Conservation (phyloP, 163 green algal genomes). For the Scenedesmus sp. region DNA sequence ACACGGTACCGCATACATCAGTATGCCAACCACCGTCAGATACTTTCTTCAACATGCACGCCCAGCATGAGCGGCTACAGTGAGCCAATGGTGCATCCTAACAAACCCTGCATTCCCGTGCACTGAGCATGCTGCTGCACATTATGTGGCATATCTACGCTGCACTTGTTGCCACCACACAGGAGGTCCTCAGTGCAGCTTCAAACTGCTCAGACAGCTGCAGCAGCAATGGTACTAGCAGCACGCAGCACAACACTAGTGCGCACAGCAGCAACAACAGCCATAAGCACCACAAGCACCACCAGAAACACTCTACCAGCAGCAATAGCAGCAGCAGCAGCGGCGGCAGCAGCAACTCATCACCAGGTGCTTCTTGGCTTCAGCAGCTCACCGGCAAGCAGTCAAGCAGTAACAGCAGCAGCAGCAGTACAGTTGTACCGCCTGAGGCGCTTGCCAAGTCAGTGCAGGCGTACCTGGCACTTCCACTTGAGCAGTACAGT, state of each 20-base stretch:
- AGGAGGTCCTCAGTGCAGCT: not conserved
- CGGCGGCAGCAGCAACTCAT: too few relatives aligned
- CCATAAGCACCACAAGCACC: not conserved
- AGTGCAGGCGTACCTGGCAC: constrained; percentile 41
- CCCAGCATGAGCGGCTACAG: too few relatives aligned
- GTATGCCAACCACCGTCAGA: too few relatives aligned
- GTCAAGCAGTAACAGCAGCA: not conserved
- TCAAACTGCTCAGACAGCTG: not conserved
- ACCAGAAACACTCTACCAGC: not conserved
- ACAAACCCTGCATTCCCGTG: too few relatives aligned
- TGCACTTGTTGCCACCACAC: not conserved
- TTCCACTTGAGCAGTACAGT: constrained; percentile 55
- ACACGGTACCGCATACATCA: too few relatives aligned
- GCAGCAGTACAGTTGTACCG: not conserved
- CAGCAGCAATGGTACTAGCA: not conserved
- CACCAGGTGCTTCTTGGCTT: not conserved
- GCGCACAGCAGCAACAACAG: not conserved
- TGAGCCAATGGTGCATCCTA: too few relatives aligned
- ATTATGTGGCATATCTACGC: not conserved
- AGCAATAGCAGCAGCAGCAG: constrained; percentile 9
- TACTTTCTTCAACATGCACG: too few relatives aligned
- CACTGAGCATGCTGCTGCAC: not conserved
- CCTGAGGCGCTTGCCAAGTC: not conserved
- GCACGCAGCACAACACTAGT: not conserved
- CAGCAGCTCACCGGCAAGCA: constrained; percentile 23